phyloP scores from a whole-genome alignment of 2,329 filamentous ascomycete species.

The Penicillium sp. region DNA sequence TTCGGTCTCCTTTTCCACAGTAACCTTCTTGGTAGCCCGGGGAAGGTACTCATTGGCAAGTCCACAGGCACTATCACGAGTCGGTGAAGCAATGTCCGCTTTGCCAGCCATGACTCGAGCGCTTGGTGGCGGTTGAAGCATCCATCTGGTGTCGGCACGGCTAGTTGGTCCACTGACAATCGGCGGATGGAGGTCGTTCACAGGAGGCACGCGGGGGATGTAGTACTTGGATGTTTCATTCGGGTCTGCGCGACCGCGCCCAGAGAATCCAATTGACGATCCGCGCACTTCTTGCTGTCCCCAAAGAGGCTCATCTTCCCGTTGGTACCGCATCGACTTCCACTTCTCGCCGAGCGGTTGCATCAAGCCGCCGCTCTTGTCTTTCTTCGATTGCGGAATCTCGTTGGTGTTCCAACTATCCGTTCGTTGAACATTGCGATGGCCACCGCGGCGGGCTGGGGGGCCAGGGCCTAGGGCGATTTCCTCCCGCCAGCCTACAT shows the following conservation, averaged over 20 bases:
- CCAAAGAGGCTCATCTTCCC: constrained; percentile 86
- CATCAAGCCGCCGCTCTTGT: constrained; percentile 43
- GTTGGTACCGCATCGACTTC: constrained; percentile 77
- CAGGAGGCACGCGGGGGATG: constrained; percentile 63
- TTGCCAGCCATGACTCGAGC: constrained; percentile 91
- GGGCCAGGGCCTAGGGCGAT: constrained; percentile 77
- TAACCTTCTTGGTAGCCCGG: constrained; percentile 1
- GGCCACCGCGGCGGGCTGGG: constrained; percentile 57
- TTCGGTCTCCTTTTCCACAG: background rate
- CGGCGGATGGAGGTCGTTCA: constrained; percentile 83
- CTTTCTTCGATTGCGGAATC: constrained; percentile 43
- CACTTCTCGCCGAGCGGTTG: constrained; percentile 57
- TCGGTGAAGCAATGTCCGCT: constrained; percentile 43
- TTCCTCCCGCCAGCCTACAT: constrained; percentile 85
- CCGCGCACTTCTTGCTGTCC: constrained; percentile 63
- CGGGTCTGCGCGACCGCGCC: constrained; percentile 39
- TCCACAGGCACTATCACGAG: constrained; percentile 20
- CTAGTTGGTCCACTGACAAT: constrained; percentile 72
- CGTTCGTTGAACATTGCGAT: constrained; percentile 55
- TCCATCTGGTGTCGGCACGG: constrained; percentile 76
- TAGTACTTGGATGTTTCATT: constrained; percentile 57
- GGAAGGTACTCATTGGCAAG: constrained; percentile 13
- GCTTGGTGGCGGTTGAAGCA: constrained; percentile 87
- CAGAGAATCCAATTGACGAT: constrained; percentile 54
- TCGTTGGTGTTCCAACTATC: constrained; percentile 56